phyloP scores from a whole-genome alignment of 495 filamentous ascomycete genomes.

The Sordaria brevicollis region DNA sequence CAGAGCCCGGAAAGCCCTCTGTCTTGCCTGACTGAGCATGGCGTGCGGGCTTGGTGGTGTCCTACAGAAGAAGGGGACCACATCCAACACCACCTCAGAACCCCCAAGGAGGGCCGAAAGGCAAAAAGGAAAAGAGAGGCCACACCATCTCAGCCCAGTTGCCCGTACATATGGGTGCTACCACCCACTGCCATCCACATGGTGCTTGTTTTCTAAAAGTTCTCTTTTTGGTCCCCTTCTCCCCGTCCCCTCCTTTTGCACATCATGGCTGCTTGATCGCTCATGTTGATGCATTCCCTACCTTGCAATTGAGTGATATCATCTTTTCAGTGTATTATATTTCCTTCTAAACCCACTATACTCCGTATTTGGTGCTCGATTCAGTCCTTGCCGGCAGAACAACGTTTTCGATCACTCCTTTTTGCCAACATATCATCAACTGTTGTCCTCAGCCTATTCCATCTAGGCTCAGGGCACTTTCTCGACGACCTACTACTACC shows the following conservation, averaged over 20 bases:
- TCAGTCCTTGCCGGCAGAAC: neutral
- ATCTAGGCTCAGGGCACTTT: neutral
- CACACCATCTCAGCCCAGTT: conserved; percentile 6
- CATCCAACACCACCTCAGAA: neutral
- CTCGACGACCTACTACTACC: conserved; percentile 1
- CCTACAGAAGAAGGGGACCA: neutral
- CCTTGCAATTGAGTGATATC: neutral
- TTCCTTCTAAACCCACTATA: neutral
- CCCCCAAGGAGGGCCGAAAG: neutral
- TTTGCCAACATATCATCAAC: neutral
- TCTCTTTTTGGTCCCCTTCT: neutral
- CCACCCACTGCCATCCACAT: conserved; percentile 3
- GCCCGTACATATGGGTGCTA: conserved; percentile 8
- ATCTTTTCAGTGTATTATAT: neutral
- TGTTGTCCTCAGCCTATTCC: neutral
- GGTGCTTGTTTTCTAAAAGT: neutral
- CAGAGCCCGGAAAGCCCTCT: neutral
- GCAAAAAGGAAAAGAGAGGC: neutral
- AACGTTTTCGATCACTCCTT: neutral
- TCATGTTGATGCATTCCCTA: neutral
- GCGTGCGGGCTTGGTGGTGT: neutral
- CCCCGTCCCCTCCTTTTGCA: neutral
- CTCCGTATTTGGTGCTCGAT: neutral
- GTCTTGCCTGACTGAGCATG: conserved; percentile 3
- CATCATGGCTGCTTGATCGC: neutral